Percentiles rank a stretch among this genome's conserved stretches.
Conservation (phyloP, 2,329 filamentous ascomycete species). For the Microdochium bolleyi region DNA sequence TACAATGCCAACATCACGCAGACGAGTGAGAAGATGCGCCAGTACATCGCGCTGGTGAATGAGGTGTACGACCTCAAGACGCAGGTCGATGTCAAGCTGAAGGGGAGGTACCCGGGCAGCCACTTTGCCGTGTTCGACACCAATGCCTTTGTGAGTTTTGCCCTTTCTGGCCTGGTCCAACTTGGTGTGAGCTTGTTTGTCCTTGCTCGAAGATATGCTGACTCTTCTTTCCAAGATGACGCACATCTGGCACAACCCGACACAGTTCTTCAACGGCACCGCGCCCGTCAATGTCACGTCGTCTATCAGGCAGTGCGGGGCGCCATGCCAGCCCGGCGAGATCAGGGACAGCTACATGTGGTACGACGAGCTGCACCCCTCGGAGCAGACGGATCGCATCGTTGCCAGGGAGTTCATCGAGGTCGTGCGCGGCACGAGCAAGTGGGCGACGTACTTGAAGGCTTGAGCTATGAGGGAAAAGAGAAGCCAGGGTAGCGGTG, state of each 20-base stretch:
- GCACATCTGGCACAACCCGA: conserved; percentile 47
- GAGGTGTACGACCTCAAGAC: conserved; percentile 41
- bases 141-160: conserved; percentile 32
- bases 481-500: too few relatives aligned
- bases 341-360: conserved; percentile 43
- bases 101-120: conserved; percentile 34
- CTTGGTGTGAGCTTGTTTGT: too few relatives aligned
- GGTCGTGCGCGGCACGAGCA: conserved; percentile 33
- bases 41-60: conserved; percentile 41
- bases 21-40: conserved; percentile 40
- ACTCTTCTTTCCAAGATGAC: conserved; percentile 24
- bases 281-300: conserved; percentile 43
- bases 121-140: conserved; percentile 47
- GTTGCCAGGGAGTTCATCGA: conserved; percentile 46
- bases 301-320: conserved; percentile 33
- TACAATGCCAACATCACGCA: conserved; percentile 36
- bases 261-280: conserved; percentile 43
- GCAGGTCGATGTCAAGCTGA: conserved; percentile 32
- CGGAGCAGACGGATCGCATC: conserved; percentile 42
- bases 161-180: background rate
- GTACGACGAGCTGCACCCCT: conserved; percentile 51
- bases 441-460: conserved; percentile 4
- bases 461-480: too few relatives aligned
- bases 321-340: conserved; percentile 22
- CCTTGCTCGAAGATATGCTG: too few relatives aligned